Base-by-base conservation (phyloP, 352 stramenopile species). In the Phytophthora sansomeana region DNA sequence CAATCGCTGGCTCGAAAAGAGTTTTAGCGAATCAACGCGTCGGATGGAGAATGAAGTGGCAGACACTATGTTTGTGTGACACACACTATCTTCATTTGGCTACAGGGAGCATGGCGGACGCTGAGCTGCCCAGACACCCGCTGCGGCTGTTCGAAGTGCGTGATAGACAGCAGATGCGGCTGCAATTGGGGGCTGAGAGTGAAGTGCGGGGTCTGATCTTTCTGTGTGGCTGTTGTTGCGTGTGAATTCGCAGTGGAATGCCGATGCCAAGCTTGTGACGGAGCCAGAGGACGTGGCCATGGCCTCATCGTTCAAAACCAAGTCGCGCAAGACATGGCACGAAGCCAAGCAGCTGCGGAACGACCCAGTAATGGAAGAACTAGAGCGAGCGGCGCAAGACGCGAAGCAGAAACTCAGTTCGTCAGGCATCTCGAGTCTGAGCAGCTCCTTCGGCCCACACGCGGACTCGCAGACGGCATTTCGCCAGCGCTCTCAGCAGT, bases 401-500 rank as follows among this genome's bases (percentile, higher is more conserved):
- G 49, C 54, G 14, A 69, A 73, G 42, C 24, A 47, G 19, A 72
- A 81, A 44, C 58, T 63, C 21, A 59, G 29, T 16, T 59, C 52
- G 0, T 74, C 54, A 0, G 19, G 54, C 19, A n/a, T 60, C 24
- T 50, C 55, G 35, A 48, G 33, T 19, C 35, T 69, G 14, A 59
- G 38, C 38, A 56, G 50, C 38, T 71, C 54, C 8, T 26, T 65
- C 7, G 58, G 50, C 4, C 36, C 42, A 16, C 54, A 59, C n/a
- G 36, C 17, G 1, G 52, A 63, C n/a, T 49, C 60, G n/a, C 41
- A 54, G 14, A 19, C 53, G 14, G 17, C 59, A 3, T 93, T 93
- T 63, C 77, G 84, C 7, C 65, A 79, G 59, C 76, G 81, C 3
- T 91, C 82, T 28, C 72, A 78, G 35, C 80, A 85, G 29, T 91